Evolutionary conservation across 2,329 filamentous ascomycete genomes (phyloP).

Genomic region (Arthrinium phaeospermum): DNA sequence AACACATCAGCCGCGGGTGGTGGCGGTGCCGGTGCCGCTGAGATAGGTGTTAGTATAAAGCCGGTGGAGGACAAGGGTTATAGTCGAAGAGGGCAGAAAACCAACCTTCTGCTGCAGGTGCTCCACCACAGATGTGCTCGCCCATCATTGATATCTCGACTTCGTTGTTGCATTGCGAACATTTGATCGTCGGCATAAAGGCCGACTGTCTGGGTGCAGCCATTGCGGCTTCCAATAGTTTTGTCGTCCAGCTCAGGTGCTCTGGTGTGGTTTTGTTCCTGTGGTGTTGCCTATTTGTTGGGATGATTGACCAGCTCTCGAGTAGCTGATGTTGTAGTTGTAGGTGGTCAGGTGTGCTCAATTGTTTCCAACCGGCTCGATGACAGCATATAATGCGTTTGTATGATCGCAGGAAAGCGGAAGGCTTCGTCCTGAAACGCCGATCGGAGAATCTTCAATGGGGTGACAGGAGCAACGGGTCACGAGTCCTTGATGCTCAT

Average conservation of each 20-base stretch:
- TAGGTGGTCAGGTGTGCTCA: neutral
- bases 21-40: slow-evolving; percentile 25
- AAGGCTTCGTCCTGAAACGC: neutral
- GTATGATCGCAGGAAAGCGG: neutral
- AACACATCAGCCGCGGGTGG: slow-evolving; percentile 38
- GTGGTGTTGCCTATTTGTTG: neutral
- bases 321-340: slow-evolving; percentile 10
- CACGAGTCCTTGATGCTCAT: neutral
- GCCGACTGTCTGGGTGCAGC: slow-evolving; percentile 64
- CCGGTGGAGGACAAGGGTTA: too few species aligned
- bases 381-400: slow-evolving; percentile 12
- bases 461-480: neutral
- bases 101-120: slow-evolving; percentile 47
- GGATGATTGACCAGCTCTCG: neutral
- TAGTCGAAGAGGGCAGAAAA: slow-evolving; percentile 15
- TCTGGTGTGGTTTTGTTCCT: neutral
- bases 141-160: slow-evolving; percentile 88
- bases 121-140: slow-evolving; percentile 74
- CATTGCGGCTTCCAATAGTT: slow-evolving; percentile 45
- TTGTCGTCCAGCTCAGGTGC: slow-evolving; percentile 14
- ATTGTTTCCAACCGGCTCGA: neutral
- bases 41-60: slow-evolving; percentile 34
- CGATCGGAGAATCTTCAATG: slow-evolving; percentile 7
- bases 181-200: slow-evolving; percentile 85
- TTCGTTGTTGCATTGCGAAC: slow-evolving; percentile 77